Base-by-base conservation (phyloP, 768 basidiomycete genomes). In the Lactarius sp. region DNA sequence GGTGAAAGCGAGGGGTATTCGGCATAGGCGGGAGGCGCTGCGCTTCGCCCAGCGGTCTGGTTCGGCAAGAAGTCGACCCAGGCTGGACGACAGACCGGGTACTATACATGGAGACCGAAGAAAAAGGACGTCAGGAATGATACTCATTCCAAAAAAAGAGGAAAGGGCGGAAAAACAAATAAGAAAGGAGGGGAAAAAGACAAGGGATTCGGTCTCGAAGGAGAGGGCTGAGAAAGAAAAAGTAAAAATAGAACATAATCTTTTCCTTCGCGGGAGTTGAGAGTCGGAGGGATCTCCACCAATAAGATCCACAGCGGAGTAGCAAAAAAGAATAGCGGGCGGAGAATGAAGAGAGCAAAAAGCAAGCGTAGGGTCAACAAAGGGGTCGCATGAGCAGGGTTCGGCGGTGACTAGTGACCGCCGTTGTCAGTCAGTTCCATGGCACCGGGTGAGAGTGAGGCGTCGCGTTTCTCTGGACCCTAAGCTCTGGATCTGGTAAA, bases 1-100 rank as follows among this genome's bases (percentile, higher is more conserved):
- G n/a, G n/a, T n/a, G n/a, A n/a, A n/a, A n/a, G n/a, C n/a, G 74
- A 74, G 58, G 81, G 77, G 6, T 71, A 66, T 66, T 79, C 74
- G 3, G 78, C 79, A 69, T 69, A 69, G 6, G 61, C 60, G n/a
- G 62, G 59, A 0, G 63, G 65, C 8, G 39, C n/a, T 18, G 56
- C 65, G 42, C 22, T 50, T 9, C 52, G 59, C n/a, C 57, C 60
- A 34, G 37, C 36, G 0, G 53, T 62, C 7, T 71, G 70, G 34
- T 70, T 68, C 7, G 82, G 82, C 9, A 76, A 69, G 66, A 84
- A 90, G 52, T 83, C 78, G 18, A 76, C 75, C 87, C 88, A 91
- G 0, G 81, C 72, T 9, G 80, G 80, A 4, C 73, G 74, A 42
- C 84, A 82, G 36, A 88, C 75, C 3, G 80, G 77, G 70, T 90